These are phyloP conservation scores for Rickenella mellea DNA, from an alignment of 768 basidiomycete species.

Conservation along the genomic window DNA sequence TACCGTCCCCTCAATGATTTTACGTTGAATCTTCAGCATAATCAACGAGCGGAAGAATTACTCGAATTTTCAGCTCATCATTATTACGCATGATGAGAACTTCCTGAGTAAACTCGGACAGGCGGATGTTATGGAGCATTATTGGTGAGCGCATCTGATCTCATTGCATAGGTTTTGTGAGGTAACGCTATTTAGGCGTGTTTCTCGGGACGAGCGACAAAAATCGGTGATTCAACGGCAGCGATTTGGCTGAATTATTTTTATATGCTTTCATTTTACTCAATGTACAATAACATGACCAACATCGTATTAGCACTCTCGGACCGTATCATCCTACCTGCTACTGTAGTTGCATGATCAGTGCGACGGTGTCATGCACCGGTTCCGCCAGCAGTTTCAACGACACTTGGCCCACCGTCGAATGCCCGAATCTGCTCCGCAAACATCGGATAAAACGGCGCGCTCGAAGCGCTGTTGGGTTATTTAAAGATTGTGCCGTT, in stretches of 20 bases:
- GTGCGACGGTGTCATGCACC: too few species aligned
- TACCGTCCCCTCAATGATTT: not conserved
- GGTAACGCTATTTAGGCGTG: conserved; percentile 52
- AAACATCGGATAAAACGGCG: too few species aligned
- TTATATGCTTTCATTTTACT: not conserved
- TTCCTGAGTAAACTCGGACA: conserved; percentile 89
- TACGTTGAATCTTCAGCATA: conserved; percentile 44
- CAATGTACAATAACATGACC: not conserved
- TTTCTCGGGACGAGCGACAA: conserved; percentile 58
- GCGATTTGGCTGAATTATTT: conserved; percentile 40
- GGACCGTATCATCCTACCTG: too few species aligned
- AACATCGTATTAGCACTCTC: not conserved
- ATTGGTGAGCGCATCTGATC: conserved; percentile 52
- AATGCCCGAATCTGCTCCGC: too few species aligned
- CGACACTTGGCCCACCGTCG: too few species aligned
- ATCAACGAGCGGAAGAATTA: conserved; percentile 87
- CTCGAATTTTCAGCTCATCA: conserved; percentile 91
- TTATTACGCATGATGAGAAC: conserved; percentile 95
- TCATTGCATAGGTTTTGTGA: not conserved
- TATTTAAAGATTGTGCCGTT: too few species aligned
- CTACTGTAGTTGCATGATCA: too few species aligned
- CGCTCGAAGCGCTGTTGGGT: too few species aligned
- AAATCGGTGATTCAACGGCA: conserved; percentile 73
- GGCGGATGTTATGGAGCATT: conserved; percentile 88
- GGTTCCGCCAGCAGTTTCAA: too few species aligned